These are phyloP conservation scores for Jasminum sambac DNA, from an alignment of 257 asterid genomes.

Conservation along the genomic window DNA sequence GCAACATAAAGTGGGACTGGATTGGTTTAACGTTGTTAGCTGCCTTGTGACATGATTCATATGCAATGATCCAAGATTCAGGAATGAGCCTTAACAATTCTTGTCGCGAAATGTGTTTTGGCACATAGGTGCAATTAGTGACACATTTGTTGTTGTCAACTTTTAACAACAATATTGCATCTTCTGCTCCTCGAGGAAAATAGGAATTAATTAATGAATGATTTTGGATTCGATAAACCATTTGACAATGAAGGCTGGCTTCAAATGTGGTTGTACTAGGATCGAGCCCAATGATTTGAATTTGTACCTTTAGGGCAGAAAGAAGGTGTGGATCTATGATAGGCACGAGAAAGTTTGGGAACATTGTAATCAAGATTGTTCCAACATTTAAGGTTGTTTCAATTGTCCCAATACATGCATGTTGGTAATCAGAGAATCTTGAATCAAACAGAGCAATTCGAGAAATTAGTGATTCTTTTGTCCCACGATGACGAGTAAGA, in stretches of 20 bases:
- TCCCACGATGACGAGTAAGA: neutral
- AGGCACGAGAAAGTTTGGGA: conserved; percentile 9
- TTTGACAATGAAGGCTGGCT: neutral
- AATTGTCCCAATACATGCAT: neutral
- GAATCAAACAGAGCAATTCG: conserved; percentile 4
- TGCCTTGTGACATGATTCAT: too few species aligned
- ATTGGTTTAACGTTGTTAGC: too few species aligned
- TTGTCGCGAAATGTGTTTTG: too few species aligned
- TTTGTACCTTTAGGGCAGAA: neutral
- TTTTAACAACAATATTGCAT: too few species aligned
- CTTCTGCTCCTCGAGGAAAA: too few species aligned
- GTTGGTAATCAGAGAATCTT: neutral
- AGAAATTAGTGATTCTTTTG: neutral
- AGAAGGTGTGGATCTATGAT: neutral
- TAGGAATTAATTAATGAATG: neutral
- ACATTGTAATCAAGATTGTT: neutral
- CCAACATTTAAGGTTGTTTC: conserved; percentile 6
- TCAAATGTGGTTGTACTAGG: neutral
- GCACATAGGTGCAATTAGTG: too few species aligned
- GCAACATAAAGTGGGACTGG: too few species aligned
- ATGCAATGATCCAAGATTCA: too few species aligned
- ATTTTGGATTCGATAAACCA: neutral
- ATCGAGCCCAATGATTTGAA: neutral
- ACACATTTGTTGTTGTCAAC: too few species aligned
- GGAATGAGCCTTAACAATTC: too few species aligned